Percentiles rank a stretch among this genome's conserved stretches.
Conservation (phyloP, 2,329 filamentous ascomycete genomes). For the Cladosporium cucumerinum region DNA sequence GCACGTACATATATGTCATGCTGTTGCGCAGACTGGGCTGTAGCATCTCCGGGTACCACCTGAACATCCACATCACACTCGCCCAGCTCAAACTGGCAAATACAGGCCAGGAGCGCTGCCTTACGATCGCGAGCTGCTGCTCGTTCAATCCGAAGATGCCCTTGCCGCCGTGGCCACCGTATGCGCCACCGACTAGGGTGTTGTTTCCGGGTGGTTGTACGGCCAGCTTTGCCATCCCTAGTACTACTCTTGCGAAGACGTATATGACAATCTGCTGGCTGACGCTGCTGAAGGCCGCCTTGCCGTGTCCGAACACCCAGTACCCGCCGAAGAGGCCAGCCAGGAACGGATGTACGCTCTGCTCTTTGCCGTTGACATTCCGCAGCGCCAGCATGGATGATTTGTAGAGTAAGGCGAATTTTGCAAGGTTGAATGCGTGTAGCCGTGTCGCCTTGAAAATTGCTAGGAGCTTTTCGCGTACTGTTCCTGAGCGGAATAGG, state of each 20-base stretch:
- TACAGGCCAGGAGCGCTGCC: conserved; percentile 78
- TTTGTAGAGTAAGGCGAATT: conserved; percentile 92
- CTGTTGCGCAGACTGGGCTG: conserved; percentile 88
- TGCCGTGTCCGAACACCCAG: conserved; percentile 80
- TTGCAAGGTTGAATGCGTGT: conserved; percentile 87
- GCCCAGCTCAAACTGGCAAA: conserved; percentile 93
- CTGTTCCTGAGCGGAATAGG: conserved; percentile 81
- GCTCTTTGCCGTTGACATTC: conserved; percentile 52
- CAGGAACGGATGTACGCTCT: conserved; percentile 78
- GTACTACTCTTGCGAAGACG: conserved; percentile 85
- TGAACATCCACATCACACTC: conserved; percentile 91
- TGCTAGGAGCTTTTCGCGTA: conserved; percentile 73
- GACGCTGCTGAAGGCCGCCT: conserved; percentile 63
- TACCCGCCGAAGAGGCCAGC: conserved; percentile 88
- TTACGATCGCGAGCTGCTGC: conserved; percentile 37
- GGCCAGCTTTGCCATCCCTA: conserved; percentile 78
- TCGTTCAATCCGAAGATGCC: conserved; percentile 41
- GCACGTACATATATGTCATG: conserved; percentile 92
- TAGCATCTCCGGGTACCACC: conserved; percentile 84
- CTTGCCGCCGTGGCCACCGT: conserved; percentile 40
- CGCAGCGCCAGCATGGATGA: conserved; percentile 71
- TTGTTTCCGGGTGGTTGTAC: conserved; percentile 58
- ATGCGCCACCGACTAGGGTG: conserved; percentile 35
- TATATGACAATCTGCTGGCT: conserved; percentile 98
- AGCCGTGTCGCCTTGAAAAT: conserved; percentile 83